These are phyloP conservation scores for Cercospora sp. DNA, from an alignment of 2,329 filamentous ascomycete species.

Conservation along the genomic window DNA sequence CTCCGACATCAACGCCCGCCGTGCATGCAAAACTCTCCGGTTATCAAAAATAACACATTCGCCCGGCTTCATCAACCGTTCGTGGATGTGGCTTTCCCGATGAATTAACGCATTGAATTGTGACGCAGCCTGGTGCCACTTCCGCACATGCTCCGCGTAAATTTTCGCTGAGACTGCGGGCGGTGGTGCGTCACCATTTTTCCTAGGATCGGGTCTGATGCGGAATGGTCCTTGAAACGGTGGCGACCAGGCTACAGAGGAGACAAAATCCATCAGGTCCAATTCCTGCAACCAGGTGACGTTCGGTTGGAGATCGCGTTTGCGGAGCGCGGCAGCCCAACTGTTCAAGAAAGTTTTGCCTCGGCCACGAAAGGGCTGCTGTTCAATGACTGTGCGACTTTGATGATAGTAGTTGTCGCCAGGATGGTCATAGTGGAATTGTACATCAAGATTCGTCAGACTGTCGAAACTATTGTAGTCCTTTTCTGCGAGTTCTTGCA, in stretches of 20 bases:
- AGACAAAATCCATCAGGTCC: constrained; percentile 30
- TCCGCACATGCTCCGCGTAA: not conserved
- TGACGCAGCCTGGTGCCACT: constrained; percentile 54
- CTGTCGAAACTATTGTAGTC: constrained; percentile 25
- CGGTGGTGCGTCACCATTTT: not conserved
- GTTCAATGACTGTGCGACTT: constrained; percentile 32
- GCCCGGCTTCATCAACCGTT: constrained; percentile 73
- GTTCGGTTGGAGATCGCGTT: not conserved
- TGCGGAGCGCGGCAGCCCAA: not conserved
- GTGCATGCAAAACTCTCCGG: constrained; percentile 77
- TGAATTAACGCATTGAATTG: constrained; percentile 64
- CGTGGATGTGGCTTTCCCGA: constrained; percentile 59
- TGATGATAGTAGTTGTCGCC: constrained; percentile 44
- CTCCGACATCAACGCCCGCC: constrained; percentile 66
- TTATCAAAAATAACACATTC: constrained; percentile 96
- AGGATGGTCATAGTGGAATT: constrained; percentile 52
- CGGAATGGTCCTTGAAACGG: constrained; percentile 42
- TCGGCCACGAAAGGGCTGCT: not conserved
- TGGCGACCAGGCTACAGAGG: constrained; percentile 40
- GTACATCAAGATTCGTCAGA: constrained; percentile 20
- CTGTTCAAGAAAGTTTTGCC: not conserved
- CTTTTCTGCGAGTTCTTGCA: constrained; percentile 37
- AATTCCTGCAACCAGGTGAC: not conserved
- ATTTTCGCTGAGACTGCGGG: not conserved
- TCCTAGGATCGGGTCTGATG: constrained; percentile 6